phyloP scores from a whole-genome alignment of 176 grass and related monocot species.

The Musa acuminata region DNA sequence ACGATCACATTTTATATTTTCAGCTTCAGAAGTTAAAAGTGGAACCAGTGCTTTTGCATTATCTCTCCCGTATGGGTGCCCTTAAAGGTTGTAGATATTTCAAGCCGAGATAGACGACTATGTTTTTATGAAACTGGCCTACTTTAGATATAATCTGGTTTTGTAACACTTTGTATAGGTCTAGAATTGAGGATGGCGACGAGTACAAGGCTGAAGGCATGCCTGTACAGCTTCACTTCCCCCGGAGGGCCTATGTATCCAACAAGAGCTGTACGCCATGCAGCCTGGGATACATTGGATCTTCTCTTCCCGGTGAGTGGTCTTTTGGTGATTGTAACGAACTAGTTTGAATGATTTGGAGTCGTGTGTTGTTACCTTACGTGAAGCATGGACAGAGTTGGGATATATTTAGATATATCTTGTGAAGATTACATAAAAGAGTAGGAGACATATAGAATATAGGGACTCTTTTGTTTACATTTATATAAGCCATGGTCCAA shows the following conservation, averaged over 20 bases:
- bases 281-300: slow-evolving; percentile 79
- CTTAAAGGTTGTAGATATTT: slow-evolving; percentile 50
- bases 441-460: too few species aligned
- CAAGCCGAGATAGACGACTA: neutral
- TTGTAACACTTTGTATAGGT: slow-evolving; percentile 24
- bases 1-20: neutral
- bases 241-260: slow-evolving; percentile 85
- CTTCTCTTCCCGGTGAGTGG: slow-evolving; percentile 76
- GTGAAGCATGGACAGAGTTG: too few species aligned
- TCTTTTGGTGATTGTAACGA: too few species aligned
- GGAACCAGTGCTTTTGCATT: slow-evolving; percentile 81
- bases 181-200: slow-evolving; percentile 86
- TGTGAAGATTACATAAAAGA: too few species aligned
- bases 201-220: slow-evolving; percentile 75
- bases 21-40: slow-evolving; percentile 99
- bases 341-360: too few species aligned
- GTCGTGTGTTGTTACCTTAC: too few species aligned
- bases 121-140: neutral
- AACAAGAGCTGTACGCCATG: slow-evolving; percentile 69
- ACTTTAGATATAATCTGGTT: neutral
- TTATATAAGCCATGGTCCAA: too few species aligned
- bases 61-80: slow-evolving; percentile 54
- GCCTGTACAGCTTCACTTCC: slow-evolving; percentile 95
- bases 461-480: too few species aligned
- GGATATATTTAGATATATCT: too few species aligned